Percentiles rank a stretch among this genome's conserved stretches.
These are phyloP conservation scores for Leptographium lundbergii DNA, from an alignment of 2,329 filamentous ascomycete species.

Conservation along the genomic window DNA sequence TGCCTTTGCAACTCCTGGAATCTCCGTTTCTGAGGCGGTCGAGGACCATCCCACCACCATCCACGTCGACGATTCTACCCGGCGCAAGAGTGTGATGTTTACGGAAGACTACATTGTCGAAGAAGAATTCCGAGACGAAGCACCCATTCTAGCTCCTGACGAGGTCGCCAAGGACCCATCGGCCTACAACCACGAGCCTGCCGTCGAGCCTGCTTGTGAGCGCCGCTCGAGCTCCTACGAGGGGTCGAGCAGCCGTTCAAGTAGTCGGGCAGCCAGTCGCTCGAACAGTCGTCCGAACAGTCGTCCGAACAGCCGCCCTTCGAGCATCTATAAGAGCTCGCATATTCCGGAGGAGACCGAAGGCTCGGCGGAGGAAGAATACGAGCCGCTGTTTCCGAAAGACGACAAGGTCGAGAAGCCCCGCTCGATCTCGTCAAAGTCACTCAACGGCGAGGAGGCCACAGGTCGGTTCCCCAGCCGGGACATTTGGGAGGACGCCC, in stretches of 20 bases:
- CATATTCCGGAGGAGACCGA: constrained; percentile 42
- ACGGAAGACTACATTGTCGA: constrained; percentile 27
- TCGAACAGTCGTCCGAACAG: constrained; percentile 28
- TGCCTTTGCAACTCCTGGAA: constrained; percentile 13
- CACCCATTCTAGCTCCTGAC: constrained; percentile 80
- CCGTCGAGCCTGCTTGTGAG: constrained; percentile 59
- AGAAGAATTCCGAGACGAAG: constrained; percentile 45
- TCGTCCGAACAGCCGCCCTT: constrained; percentile 22
- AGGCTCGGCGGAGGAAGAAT: constrained; percentile 72
- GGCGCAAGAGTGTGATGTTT: constrained; percentile 29
- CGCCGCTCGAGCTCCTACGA: constrained; percentile 48
- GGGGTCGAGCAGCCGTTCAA: constrained; percentile 10
- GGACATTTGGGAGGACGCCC: constrained; percentile 95
- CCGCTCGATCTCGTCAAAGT: constrained; percentile 18
- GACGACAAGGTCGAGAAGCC: constrained; percentile 38
- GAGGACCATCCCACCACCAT: constrained; percentile 39
- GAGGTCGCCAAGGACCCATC: constrained; percentile 66
- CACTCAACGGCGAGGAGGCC: constrained; percentile 37
- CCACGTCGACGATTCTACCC: constrained; percentile 59
- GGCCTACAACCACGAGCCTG: constrained; percentile 60
- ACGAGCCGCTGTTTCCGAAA: constrained; percentile 87
- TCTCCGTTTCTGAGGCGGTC: constrained; percentile 16
- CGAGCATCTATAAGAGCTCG: constrained; percentile 48
- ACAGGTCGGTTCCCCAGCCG: constrained; percentile 77
- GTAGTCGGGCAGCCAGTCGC: constrained; percentile 19